Conservation (phyloP, 805 yeast genomes). For the Alloascoidea africana region DNA sequence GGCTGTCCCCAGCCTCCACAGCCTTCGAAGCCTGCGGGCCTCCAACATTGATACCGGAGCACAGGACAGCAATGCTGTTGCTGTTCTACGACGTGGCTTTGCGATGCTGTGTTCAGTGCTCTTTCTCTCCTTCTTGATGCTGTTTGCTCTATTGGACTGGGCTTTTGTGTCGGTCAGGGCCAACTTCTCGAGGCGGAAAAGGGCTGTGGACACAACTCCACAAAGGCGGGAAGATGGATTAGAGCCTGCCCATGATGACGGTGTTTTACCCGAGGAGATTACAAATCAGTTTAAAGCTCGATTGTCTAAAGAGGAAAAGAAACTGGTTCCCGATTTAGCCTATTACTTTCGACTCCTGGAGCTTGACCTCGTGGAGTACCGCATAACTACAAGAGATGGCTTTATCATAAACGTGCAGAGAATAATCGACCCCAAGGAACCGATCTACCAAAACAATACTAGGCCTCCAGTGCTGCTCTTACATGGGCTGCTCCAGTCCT, state of each 20-base stretch:
- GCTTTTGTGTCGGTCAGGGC: too few relatives aligned
- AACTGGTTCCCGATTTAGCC: conserved; percentile 35
- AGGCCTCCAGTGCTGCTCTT: conserved; percentile 56
- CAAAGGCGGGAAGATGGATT: too few relatives aligned
- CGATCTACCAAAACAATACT: conserved; percentile 12
- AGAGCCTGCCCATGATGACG: too few relatives aligned
- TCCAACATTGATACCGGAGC: too few relatives aligned
- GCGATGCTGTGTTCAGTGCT: conserved; percentile 10
- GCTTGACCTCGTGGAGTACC: conserved; percentile 40
- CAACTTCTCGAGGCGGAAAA: too few relatives aligned
- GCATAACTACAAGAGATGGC: conserved; percentile 66
- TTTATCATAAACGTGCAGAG: conserved; percentile 54
- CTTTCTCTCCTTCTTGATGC: conserved; percentile 14
- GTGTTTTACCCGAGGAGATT: conserved; percentile 5
- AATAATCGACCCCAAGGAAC: conserved; percentile 32
- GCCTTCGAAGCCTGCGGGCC: too few relatives aligned
- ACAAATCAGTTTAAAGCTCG: conserved; percentile 1
- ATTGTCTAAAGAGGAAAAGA: conserved; percentile 19
- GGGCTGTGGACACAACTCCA: too few relatives aligned
- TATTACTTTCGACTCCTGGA: conserved; percentile 56
- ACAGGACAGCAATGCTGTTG: too few relatives aligned
- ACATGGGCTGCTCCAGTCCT: conserved; percentile 81
- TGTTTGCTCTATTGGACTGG: conserved; percentile 10
- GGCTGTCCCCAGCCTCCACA: too few relatives aligned
- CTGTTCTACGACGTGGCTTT: too few relatives aligned